phyloP scores from a whole-genome alignment of 2,329 filamentous ascomycete genomes.

The Lithohypha guttulata region DNA sequence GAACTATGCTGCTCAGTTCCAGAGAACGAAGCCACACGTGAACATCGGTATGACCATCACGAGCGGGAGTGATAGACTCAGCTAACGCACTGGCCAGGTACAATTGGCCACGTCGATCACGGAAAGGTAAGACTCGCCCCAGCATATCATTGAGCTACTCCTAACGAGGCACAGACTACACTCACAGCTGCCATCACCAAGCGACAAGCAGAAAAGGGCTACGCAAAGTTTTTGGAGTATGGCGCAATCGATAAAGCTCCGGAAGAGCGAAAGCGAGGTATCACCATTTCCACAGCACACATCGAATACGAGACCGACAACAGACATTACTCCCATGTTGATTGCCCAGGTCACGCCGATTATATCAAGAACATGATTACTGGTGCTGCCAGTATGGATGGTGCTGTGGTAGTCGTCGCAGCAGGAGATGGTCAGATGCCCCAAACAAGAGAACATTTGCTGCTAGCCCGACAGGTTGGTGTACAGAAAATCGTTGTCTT shows the following conservation, averaged over 20 bases:
- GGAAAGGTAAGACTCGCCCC: conserved; percentile 62
- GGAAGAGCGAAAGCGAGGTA: conserved; percentile 99
- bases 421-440: conserved; percentile 99
- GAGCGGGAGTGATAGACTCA: conserved; percentile 19
- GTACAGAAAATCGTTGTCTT: conserved; percentile 98
- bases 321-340: conserved; percentile 98
- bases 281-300: conserved; percentile 96
- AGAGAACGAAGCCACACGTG: conserved; percentile 92
- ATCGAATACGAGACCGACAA: conserved; percentile 94
- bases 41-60: conserved; percentile 97
- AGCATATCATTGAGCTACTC: conserved; percentile 16
- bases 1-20: conserved; percentile 56
- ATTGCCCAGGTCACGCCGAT: conserved; percentile 99
- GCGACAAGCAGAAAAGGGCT: conserved; percentile 86
- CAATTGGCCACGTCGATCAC: conserved; percentile 99
- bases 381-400: conserved; percentile 98
- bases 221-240: conserved; percentile 93
- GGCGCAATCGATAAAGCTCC: conserved; percentile 97
- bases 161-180: conserved; percentile 58
- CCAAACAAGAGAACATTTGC: conserved; percentile 95
- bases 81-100: conserved; percentile 44
- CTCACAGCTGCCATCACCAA: conserved; percentile 98
- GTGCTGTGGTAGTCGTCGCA: conserved; percentile 95
- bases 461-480: conserved; percentile 95
- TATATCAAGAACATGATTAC: conserved; percentile 99